These are phyloP conservation scores for Russula vinacea DNA, from an alignment of 768 basidiomycete species.

Conservation along the genomic window DNA sequence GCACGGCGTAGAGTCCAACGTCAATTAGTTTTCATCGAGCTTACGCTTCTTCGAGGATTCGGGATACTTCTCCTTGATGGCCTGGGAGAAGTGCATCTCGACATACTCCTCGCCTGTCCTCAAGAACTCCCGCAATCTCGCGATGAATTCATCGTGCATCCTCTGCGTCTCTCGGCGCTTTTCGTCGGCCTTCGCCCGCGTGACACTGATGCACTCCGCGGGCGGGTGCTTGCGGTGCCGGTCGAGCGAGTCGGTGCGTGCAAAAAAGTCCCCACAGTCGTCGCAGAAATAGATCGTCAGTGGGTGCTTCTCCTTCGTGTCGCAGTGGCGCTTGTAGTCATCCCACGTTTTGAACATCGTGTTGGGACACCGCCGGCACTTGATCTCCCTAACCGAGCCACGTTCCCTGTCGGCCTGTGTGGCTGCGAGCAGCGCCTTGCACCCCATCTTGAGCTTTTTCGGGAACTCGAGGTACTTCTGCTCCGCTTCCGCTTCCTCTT, in stretches of 20 bases:
- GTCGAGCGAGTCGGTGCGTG: neutral
- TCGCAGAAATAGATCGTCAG: neutral
- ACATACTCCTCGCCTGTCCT: neutral
- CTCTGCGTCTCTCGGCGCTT: neutral
- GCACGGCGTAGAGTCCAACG: too few species aligned
- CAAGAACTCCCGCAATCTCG: neutral
- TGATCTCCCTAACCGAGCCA: neutral
- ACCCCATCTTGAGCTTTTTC: neutral
- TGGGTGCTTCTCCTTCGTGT: neutral
- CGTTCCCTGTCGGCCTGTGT: neutral
- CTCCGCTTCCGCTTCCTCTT: neutral
- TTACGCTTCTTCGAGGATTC: neutral
- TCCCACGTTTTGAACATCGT: neutral
- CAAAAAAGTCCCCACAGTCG: neutral
- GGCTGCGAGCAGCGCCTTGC: neutral
- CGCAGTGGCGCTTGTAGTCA: neutral
- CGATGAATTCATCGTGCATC: neutral
- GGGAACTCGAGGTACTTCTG: neutral
- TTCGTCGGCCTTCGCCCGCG: neutral
- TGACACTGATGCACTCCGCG: neutral
- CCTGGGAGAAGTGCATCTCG: neutral
- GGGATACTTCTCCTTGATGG: neutral
- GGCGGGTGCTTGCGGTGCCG: neutral
- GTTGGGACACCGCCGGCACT: conserved; percentile 1
- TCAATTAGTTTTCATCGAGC: neutral